Base-by-base conservation (phyloP, 305 asterid species). In the Fraxinus dipetala region DNA sequence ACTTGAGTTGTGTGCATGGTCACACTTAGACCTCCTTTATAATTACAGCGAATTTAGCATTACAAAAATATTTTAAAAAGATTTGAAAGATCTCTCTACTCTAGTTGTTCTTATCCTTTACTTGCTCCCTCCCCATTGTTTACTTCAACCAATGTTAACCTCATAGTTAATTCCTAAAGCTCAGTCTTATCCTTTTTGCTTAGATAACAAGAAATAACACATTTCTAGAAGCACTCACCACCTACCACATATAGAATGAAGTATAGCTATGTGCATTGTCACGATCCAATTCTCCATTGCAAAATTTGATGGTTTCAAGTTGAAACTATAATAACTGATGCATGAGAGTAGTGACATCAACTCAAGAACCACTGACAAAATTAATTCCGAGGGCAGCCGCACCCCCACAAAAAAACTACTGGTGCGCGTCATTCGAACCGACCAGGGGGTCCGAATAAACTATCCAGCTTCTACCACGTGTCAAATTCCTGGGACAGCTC, bases 351-450 rank as follows among this genome's bases (percentile, higher is more conserved):
- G 78, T 72, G 79, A 77, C 18, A 69, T 69, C 78, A 65, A 78
- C 65, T 84, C 83, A 80, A 35, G 28, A 75, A 84, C 78, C 76
- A 73, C 86, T 83, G 86, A 79, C 83, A 79, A 61, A 61, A 28
- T 78, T 40, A 0, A 38, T 38, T 9, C 40, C 26, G 56, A 20
- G 1, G 34, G 30, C 7, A 51, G 16, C 14, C 45, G 45, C 45
- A 38, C 45, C 13, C 13, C 45, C 13, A 1, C 13, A 38, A 8
- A 38, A 9, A 38, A 38, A 38, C 45, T 35, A 76, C 72, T 20
- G 72, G 72, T 76, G 83, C 51, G 78, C 38, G 72, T 79, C 86
- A 83, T 73, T 78, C 82, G 61, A 32, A 30, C 40, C 18, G 59
- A 51, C 56, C 56, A 13, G 84, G 67, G 83, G 84, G 48, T 59